Evolutionary conservation across 371 early-diverging fungal genomes (phyloP), one percentile per base, ranked within the genome.

Genomic region (Scutellospora calospora): DNA sequence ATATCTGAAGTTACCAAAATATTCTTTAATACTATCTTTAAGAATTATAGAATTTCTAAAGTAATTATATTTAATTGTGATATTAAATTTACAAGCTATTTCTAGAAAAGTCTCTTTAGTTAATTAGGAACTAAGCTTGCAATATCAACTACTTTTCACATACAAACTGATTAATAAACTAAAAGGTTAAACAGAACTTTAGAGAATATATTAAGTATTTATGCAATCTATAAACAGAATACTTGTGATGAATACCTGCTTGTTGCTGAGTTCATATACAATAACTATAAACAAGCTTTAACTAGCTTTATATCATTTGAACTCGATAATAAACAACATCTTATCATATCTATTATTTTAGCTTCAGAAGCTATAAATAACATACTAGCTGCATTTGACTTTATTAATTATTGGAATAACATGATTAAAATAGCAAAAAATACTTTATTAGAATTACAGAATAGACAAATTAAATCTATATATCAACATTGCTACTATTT

Each of bases 191-290:
- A 91, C 66, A 83, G 84, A 3, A 83, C 85, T 0, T 57, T 93
- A 0, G 87, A 90, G 63, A 86, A 88, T 57, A 89, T 88, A 51
- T 87, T 91, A 1, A 62, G 90, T 2, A 38, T 31, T n/a, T 90
- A 80, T 62, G 38, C 83, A 14, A 81, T 81, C 55, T 85, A 88
- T 12, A 76, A 85, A 38, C 88, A 90, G 81, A 79, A 85, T 65
- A 75, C 45, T 51, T 82, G 81, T 81, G 81, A 82, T 75, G 18
- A 49, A 54, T 73, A 72, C n/a, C 0, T 82, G 1, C 71, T 77
- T 66, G 22, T 45, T 9, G 33, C 63, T n/a, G 1, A 54, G 38
- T 79, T 82, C 52, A 72, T 63, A 87, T 85, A 78, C 91, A 93
- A 81, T 87, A 87, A 59, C 20, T 85, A 0, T 71, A 5, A 20